Percentiles rank a stretch among this genome's conserved stretches.
These are phyloP conservation scores for Trichophyton mentagrophytes DNA, from an alignment of 2,329 filamentous ascomycete genomes.

Conservation along the genomic window DNA sequence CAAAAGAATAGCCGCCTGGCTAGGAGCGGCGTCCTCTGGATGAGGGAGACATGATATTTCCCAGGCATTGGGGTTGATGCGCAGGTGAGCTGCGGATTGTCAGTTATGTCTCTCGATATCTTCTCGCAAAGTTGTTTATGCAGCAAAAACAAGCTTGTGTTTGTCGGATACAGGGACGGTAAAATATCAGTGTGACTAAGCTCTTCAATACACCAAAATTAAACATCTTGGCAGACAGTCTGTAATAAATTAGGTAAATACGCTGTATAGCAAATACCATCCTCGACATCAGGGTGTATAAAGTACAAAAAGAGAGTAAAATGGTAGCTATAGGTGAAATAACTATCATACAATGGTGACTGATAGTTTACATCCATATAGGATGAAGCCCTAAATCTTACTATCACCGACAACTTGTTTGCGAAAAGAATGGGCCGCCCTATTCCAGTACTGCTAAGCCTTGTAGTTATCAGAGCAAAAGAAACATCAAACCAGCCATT, in stretches of 20 bases:
- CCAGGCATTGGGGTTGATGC: constrained; percentile 23
- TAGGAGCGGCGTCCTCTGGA: constrained; percentile 24
- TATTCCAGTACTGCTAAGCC: not conserved
- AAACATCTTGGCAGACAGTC: not conserved
- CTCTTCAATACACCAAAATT: not conserved
- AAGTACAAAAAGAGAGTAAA: too few species aligned
- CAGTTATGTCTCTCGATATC: not conserved
- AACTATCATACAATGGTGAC: not conserved
- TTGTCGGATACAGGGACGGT: not conserved
- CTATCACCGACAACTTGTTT: not conserved
- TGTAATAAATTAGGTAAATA: not conserved
- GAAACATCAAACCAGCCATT: not conserved
- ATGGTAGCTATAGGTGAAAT: too few species aligned
- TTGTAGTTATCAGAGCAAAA: not conserved
- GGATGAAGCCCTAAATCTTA: not conserved
- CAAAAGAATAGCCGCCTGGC: constrained; percentile 24
- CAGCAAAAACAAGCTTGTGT: not conserved
- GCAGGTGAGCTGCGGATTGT: not conserved
- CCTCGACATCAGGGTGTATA: not conserved
- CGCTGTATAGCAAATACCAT: not conserved
- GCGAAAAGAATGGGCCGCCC: not conserved
- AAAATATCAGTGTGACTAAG: not conserved
- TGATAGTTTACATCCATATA: too few species aligned
- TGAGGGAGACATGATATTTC: constrained; percentile 26
- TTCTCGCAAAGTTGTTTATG: not conserved